Percentiles rank a stretch among this genome's conserved stretches.
Evolutionary conservation across 2,329 filamentous ascomycete species (phyloP).

Genomic region (Ceratocystis cacaofunesta): DNA sequence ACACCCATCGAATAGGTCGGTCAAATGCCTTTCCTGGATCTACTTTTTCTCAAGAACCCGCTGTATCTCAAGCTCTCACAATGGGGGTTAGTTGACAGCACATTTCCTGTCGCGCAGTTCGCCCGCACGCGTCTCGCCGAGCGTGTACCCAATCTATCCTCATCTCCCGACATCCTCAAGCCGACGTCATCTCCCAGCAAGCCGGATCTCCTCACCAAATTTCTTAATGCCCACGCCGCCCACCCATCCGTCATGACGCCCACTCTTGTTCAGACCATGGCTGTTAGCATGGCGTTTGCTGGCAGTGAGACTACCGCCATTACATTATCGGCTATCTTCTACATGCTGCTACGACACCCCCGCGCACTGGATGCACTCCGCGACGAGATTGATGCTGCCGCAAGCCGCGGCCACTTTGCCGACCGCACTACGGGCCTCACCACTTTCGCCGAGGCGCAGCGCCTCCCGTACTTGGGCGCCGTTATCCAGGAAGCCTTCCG

Average conservation of each 20-base stretch:
- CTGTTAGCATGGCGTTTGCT: constrained; percentile 57
- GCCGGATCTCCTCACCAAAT: constrained; percentile 54
- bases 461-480: constrained; percentile 61
- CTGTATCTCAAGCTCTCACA: constrained; percentile 52
- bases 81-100: constrained; percentile 50
- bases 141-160: constrained; percentile 35
- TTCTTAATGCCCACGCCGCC: constrained; percentile 51
- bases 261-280: constrained; percentile 53
- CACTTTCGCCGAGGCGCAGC: constrained; percentile 54
- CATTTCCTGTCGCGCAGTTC: constrained; percentile 60
- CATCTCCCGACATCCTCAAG: constrained; percentile 1
- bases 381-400: constrained; percentile 47
- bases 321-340: constrained; percentile 55
- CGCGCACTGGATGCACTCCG: constrained; percentile 38
- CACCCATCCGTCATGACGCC: constrained; percentile 60
- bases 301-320: constrained; percentile 72
- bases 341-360: constrained; percentile 54
- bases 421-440: constrained; percentile 45
- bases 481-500: constrained; percentile 66
- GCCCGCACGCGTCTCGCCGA: constrained; percentile 52
- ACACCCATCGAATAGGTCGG: constrained; percentile 36
- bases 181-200: constrained; percentile 26
- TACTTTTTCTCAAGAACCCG: constrained; percentile 59
- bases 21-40: constrained; percentile 59
- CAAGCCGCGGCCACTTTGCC: constrained; percentile 34